Percentiles rank a stretch among this genome's conserved stretches.
phyloP scores from a whole-genome alignment of 2,329 filamentous ascomycete species.

The Ceratocystis albifundus region DNA sequence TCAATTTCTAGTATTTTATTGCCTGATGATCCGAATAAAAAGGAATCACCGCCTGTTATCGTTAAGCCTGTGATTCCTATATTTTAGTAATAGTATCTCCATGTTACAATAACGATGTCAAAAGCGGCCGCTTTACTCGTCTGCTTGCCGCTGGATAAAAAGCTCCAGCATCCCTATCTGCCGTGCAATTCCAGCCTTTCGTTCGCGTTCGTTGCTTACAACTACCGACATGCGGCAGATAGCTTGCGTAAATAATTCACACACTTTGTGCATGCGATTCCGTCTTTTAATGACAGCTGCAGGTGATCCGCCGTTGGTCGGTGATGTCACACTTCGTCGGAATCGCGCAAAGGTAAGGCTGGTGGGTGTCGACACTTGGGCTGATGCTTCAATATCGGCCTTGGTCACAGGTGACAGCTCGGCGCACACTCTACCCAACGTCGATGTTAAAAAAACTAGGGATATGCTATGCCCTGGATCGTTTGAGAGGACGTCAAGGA shows the following conservation, averaged over 20 bases:
- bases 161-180: slow-evolving; percentile 57
- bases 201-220: slow-evolving; percentile 41
- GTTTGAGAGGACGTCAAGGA: slow-evolving; percentile 63
- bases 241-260: slow-evolving; percentile 51
- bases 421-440: slow-evolving; percentile 46
- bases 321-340: slow-evolving; percentile 29
- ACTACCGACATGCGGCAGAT: slow-evolving; percentile 43
- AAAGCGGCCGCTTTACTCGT: neutral
- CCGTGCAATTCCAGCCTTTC: slow-evolving; percentile 48
- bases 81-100: neutral
- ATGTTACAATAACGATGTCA: neutral
- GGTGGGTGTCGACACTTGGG: slow-evolving; percentile 8
- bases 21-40: neutral
- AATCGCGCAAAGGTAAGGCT: slow-evolving; percentile 38
- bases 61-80: neutral
- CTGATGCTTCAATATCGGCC: slow-evolving; percentile 20
- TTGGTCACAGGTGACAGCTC: slow-evolving; percentile 35
- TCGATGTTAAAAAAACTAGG: slow-evolving; percentile 76
- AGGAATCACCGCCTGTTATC: neutral
- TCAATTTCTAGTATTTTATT: neutral
- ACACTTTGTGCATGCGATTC: slow-evolving; percentile 49
- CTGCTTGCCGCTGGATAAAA: slow-evolving; percentile 38
- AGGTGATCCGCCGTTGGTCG: slow-evolving; percentile 2
- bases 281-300: slow-evolving; percentile 39
- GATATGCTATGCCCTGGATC: slow-evolving; percentile 74